Conservation (phyloP, 1,284 basidiomycete species). For the Irpex sp. region DNA sequence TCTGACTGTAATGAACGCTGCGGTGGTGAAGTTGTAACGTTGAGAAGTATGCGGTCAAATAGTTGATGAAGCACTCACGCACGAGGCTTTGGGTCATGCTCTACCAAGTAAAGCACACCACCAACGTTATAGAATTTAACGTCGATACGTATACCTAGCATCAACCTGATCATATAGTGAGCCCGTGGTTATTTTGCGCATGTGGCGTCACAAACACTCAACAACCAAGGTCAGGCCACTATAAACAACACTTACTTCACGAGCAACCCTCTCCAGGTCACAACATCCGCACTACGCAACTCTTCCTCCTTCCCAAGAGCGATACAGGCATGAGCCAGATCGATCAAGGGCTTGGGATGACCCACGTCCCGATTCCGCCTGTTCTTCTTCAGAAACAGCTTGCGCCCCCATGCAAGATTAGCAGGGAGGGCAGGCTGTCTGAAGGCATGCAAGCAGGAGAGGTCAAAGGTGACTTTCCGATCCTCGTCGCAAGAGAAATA, state of each 20-base stretch:
- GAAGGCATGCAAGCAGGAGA: not conserved
- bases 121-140: not conserved
- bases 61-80: too few species aligned
- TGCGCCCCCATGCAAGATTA: not conserved
- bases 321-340: conserved; percentile 1
- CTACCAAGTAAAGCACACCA: not conserved
- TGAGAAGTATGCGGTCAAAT: too few species aligned
- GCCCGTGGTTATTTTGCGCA: not conserved
- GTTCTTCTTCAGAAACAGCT: not conserved
- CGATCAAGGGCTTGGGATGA: conserved; percentile 1
- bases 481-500: conserved; percentile 4
- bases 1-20: not conserved
- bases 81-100: not conserved
- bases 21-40: too few species aligned
- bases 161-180: not conserved
- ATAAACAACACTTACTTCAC: conserved; percentile 1
- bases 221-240: too few species aligned
- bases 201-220: not conserved
- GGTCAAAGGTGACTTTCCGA: conserved; percentile 1
- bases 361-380: not conserved
- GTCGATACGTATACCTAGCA: not conserved
- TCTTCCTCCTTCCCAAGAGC: not conserved
- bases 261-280: conserved; percentile 9
- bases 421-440: not conserved
- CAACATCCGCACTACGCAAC: conserved; percentile 1